phyloP scores from a whole-genome alignment of 306 rosid species.

The Psophocarpus tetragonolobus region DNA sequence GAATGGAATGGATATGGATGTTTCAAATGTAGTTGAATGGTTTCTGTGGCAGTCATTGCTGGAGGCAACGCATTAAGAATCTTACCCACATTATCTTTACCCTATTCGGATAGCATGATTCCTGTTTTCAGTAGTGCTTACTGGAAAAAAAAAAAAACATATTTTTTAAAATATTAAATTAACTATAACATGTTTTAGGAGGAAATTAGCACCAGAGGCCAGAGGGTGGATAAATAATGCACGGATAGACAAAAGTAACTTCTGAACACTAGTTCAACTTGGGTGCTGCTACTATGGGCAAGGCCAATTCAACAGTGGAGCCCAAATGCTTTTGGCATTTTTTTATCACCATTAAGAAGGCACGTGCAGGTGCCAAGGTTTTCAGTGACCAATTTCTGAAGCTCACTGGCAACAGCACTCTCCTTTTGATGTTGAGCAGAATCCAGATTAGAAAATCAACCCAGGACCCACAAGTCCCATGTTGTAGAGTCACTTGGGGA shows the following conservation, averaged over 20 bases:
- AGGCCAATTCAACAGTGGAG: constrained; percentile 31
- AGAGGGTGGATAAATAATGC: not conserved
- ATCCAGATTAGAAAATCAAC: not conserved
- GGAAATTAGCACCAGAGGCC: too few relatives aligned
- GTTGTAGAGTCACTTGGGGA: not conserved
- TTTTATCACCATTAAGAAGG: constrained; percentile 25
- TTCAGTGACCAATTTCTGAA: constrained; percentile 27
- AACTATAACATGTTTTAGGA: not conserved
- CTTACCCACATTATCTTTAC: constrained; percentile 8
- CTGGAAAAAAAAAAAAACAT: not conserved
- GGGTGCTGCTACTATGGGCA: not conserved
- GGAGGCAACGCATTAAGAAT: not conserved
- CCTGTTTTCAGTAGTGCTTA: not conserved
- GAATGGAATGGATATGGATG: too few relatives aligned
- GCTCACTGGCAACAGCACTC: constrained; percentile 9
- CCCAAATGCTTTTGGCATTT: constrained; percentile 25
- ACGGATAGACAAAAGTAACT: not conserved
- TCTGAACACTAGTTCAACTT: not conserved
- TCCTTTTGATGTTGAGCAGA: constrained; percentile 3
- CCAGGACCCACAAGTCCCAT: constrained; percentile 32
- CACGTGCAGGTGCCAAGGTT: constrained; percentile 34
- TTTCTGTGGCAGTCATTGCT: not conserved
- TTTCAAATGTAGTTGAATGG: constrained; percentile 15
- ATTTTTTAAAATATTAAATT: not conserved
- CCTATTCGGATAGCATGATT: not conserved